Conservation (phyloP, 139 green algal species). For the Closterium sp. region DNA sequence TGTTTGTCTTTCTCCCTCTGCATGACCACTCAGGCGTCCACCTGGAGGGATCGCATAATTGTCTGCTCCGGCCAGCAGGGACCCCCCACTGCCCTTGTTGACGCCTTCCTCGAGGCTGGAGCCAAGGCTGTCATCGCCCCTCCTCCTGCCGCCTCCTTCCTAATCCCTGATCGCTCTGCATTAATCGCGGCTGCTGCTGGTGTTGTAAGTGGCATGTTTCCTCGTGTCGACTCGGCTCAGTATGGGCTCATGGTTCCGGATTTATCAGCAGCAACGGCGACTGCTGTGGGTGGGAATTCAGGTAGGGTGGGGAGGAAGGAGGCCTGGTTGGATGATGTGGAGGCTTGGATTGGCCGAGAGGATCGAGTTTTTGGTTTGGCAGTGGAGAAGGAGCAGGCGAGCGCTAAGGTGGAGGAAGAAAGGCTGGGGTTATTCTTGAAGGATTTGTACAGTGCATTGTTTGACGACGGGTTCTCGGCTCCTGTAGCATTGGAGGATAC, state of each 20-base stretch:
- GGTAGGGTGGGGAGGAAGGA: neutral
- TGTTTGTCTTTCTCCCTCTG: neutral
- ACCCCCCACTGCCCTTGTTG: neutral
- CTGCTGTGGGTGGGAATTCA: neutral
- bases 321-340: neutral
- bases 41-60: constrained; percentile 15
- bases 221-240: neutral
- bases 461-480: neutral
- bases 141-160: neutral
- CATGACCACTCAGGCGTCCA: neutral
- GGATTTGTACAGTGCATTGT: neutral
- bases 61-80: constrained; percentile 4
- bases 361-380: neutral
- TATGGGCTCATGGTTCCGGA: neutral
- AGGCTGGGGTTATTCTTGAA: neutral
- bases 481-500: neutral
- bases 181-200: no score
- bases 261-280: neutral
- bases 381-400: neutral
- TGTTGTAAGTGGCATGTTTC: neutral
- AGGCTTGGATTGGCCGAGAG: neutral
- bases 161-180: neutral
- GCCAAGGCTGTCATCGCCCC: constrained; percentile 20
- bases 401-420: neutral
- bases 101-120: constrained; percentile 29